phyloP scores from a whole-genome alignment of 2,329 filamentous ascomycete species.

The Aspergillus arachidicola region DNA sequence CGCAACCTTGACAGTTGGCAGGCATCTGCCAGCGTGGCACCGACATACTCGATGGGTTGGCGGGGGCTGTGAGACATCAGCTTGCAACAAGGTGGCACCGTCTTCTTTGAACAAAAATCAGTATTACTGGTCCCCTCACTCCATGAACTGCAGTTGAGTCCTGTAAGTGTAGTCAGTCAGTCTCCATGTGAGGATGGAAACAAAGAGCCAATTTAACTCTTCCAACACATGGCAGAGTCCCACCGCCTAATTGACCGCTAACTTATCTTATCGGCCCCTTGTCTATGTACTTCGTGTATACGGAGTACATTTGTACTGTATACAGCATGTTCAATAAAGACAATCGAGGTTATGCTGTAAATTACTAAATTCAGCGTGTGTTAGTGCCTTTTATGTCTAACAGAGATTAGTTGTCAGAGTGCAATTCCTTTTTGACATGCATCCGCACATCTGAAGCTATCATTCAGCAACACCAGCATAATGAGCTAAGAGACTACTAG shows the following conservation, averaged over 20 bases:
- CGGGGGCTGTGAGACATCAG: slow-evolving; percentile 11
- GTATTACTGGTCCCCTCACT: neutral
- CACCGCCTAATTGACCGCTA: neutral
- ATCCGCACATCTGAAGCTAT: neutral
- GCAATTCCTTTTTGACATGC: neutral
- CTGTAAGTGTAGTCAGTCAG: neutral
- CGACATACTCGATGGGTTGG: slow-evolving; percentile 9
- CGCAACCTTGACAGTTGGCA: slow-evolving; percentile 30
- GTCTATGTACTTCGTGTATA: no score
- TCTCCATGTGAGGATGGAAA: neutral
- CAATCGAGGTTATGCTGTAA: neutral
- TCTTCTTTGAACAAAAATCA: neutral
- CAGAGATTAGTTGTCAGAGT: neutral
- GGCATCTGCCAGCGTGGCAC: slow-evolving; percentile 33
- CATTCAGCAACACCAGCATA: neutral
- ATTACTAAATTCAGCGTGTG: neutral
- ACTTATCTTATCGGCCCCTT: neutral
- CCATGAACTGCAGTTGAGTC: neutral
- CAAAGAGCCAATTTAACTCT: neutral
- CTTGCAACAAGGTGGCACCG: neutral
- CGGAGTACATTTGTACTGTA: neutral
- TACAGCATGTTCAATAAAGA: neutral
- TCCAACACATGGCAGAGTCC: neutral
- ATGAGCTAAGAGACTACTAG: neutral
- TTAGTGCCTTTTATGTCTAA: neutral